Evolutionary conservation across 2,329 filamentous ascomycete species (phyloP).

Genomic region (Coniochaeta ligniaria): DNA sequence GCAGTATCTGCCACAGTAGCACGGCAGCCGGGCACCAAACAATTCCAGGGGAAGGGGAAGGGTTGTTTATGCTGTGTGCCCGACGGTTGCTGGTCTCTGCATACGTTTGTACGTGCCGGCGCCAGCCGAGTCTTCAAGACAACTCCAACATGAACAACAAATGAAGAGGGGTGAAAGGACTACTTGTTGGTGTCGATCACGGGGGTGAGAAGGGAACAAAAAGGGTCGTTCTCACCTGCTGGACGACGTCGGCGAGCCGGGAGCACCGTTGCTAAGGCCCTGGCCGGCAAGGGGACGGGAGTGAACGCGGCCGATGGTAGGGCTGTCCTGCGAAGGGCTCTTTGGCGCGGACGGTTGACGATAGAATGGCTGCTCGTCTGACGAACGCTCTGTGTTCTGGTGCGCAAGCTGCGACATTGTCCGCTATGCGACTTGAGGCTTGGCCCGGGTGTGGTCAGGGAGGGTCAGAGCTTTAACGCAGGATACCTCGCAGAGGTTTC

Average conservation of each 20-base stretch:
- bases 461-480: conserved; percentile 27
- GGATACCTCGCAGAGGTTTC: conserved; percentile 26
- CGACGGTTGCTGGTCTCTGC: neutral
- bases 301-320: conserved; percentile 34
- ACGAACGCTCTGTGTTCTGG: conserved; percentile 34
- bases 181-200: neutral
- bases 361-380: conserved; percentile 17
- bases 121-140: neutral
- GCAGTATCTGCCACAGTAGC: conserved; percentile 18
- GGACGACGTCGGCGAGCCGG: conserved; percentile 15
- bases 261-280: conserved; percentile 11
- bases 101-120: neutral
- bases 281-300: conserved; percentile 14
- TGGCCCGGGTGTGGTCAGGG: conserved; percentile 20
- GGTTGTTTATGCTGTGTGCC: conserved; percentile 3
- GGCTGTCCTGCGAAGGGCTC: conserved; percentile 31
- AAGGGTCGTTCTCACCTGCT: neutral
- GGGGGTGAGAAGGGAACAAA: neutral
- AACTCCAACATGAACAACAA: neutral
- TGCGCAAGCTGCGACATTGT: conserved; percentile 48
- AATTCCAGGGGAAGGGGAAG: conserved; percentile 6
- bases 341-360: neutral
- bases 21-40: conserved; percentile 17
- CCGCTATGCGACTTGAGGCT: conserved; percentile 26
- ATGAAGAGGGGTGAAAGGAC: neutral